Base-by-base conservation (phyloP, 2,329 filamentous ascomycete genomes). In the Pseudocercospora macadamiae region DNA sequence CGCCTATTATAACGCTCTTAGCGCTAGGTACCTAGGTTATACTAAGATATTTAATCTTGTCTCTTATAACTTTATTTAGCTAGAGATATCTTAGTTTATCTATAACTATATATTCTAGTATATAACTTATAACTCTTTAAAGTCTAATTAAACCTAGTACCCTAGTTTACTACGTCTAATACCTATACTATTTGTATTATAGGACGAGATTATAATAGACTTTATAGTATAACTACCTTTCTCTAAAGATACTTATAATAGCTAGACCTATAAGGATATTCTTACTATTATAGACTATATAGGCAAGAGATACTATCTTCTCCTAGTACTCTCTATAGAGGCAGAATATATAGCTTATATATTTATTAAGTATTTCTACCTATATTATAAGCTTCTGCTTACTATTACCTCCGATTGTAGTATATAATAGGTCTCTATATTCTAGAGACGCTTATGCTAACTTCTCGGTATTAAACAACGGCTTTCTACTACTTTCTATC, bases 391-490 rank as follows among this genome's bases (percentile, higher is more conserved):
- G n/a, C n/a, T n/a, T n/a, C n/a, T n/a, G n/a, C 2, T 23, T 2
- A 19, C 6, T 8, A 23, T 26, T 12, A 26, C 14, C 8, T 47
- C 19, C 5, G 42, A 47, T 47, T 2, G 19, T 19, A 14, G 42
- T 7, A 5, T 19, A 3, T 23, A 47, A 14, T 47, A 47, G 42
- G 19, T 53, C 4, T 53, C 51, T 6, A 6, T n/a, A 2, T 39
- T 53, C 25, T 53, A 53, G 51, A 32, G 4, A 5, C 51, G 51
- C 19, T 12, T 53, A 1, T 53, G 39, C 32, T 34, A 53, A 8
- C n/a, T 53, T 18, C 28, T 53, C 7, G 51, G 32, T 10, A 34
- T 36, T 39, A 32, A 28, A 5, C 16, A 34, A 4, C n/a, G 19
- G 14, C 18, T 53, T 9, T 53, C 32, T 12, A 34, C 34, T 10